Evolutionary conservation across 2,329 filamentous ascomycete species (phyloP).

Genomic region (Pseudocercospora pini-densiflorae): DNA sequence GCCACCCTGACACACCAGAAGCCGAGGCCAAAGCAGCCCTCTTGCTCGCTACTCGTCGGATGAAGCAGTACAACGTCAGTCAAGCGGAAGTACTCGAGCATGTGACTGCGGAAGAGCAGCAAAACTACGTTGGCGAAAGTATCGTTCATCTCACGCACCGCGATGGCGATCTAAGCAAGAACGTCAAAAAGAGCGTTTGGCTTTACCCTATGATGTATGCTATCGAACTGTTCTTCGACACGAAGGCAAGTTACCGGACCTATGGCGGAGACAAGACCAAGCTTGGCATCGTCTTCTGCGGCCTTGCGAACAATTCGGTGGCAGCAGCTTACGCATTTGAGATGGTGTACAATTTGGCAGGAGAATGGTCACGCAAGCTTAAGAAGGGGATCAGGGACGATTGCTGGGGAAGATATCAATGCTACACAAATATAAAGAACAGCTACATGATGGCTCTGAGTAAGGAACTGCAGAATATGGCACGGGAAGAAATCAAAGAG

Average conservation of each 20-base stretch:
- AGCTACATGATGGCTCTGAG: too few species aligned
- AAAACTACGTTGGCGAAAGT: background rate
- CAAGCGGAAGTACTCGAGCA: constrained; percentile 26
- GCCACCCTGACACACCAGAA: constrained; percentile 14
- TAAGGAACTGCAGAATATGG: too few species aligned
- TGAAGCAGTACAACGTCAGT: constrained; percentile 23
- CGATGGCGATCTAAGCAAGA: too few species aligned
- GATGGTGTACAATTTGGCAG: constrained; percentile 31
- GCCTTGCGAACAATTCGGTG: constrained; percentile 33
- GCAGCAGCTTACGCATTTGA: constrained; percentile 33
- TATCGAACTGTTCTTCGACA: too few species aligned
- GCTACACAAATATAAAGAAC: too few species aligned
- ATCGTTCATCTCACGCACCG: too few species aligned
- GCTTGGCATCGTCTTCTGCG: constrained; percentile 29
- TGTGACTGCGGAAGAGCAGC: constrained; percentile 14
- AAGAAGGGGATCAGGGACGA: background rate
- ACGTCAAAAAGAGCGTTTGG: too few species aligned
- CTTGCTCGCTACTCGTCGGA: constrained; percentile 17
- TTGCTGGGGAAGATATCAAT: too few species aligned
- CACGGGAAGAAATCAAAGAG: too few species aligned
- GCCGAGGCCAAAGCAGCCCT: constrained; percentile 19
- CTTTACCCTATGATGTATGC: too few species aligned
- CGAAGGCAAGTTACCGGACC: background rate
- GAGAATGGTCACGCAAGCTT: constrained; percentile 22
- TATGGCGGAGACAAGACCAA: constrained; percentile 4